Evolutionary conservation across 83 land plant genomes (phyloP), one percentile per base, ranked within the genome.

Genomic region (Diphasiastrum complanatum): DNA sequence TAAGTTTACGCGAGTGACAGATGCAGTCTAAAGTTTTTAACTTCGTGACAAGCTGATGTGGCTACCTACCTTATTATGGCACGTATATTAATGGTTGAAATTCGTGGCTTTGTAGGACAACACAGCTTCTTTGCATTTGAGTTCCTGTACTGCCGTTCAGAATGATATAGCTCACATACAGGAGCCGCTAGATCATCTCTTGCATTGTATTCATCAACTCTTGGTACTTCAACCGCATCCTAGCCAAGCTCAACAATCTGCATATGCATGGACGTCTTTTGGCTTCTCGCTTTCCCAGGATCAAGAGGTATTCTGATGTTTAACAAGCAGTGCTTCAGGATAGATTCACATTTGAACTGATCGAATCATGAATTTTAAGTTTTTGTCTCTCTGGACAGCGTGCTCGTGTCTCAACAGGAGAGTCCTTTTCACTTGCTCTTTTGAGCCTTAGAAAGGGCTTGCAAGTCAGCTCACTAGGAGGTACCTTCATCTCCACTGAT

Each of bases 231-330:
- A 86, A 71, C 78, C 75, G 30, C 82, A 73, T 37, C 35, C 22
- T 29, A 71, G 73, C 66, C 33, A 51, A 48, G 67, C 37, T 47
- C 60, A 37, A 4, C 68, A 33, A 29, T 57, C 78, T 6, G 83
- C 75, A 29, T 61, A 51, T 62, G 55, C 82, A 34, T 60, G 64
- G 80, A 28, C 85, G 29, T 75, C 74, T 59, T 79, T 81, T 70
- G 88, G 83, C 14, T 90, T 90, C 51, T 77, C 89, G 11, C 80
- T 86, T 71, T 79, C 97, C 25, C 95, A 86, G 65, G 92, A 84
- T 4, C 80, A 75, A 63, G 89, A 86, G 83, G 92, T 90, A 85
- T n/a, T n/a, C n/a, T n/a, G n/a, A n/a, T n/a, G n/a, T n/a, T n/a
- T n/a, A n/a, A n/a, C n/a, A n/a, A n/a, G n/a, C n/a, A n/a, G n/a